Base-by-base conservation (phyloP, 768 basidiomycete species). In the Tulasnella sp. region DNA sequence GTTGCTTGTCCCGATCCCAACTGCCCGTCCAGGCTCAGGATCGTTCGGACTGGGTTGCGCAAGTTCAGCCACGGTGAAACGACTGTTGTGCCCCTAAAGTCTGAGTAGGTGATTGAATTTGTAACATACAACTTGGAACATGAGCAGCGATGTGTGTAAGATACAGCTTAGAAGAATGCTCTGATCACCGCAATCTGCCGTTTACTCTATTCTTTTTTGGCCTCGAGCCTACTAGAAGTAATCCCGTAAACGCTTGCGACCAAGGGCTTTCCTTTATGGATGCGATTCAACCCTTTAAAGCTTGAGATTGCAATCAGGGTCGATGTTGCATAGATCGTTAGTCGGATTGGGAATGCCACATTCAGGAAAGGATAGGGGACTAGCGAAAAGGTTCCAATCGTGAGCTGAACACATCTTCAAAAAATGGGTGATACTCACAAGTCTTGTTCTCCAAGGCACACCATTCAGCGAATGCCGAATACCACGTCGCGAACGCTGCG, bases 331-430 rank as follows among this genome's bases (percentile, higher is more conserved):
- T 95, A 96, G 48, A 95, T 93, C 9, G 83, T 85, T 18, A 91
- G 81, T 19, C 94, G 88, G 40, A 87, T 85, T 10, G 83, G 81
- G 27, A 91, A 85, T 0, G 89, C 85, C 83, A 88, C 91, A 24
- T 91, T 93, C 79, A 96, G 86, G 86, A 96, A 95, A 0, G 94
- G 94, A 85, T 96, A 95, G 38, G 94, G 93, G 86, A 94, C 93
- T 93, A 78, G 6, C 75, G 74, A 18, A 73, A 21, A 56, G 40
- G 48, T 27, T 31, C 48, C 68, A 42, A 39, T 62, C 52, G 39
- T 56, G 18, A 56, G 31, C 31, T 71, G 39, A n/a, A 38, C 40
- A 38, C 39, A 62, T 16, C 44, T 5, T 56, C 36, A 40, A 9
- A n/a, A 52, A 6, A 36, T 68, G 74, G 18, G 0, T 16, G n/a